Evolutionary conservation across 1,284 basidiomycete genomes (phyloP), one percentile per base, ranked within the genome.

Genomic region (Rhodotorula glutinis): DNA sequence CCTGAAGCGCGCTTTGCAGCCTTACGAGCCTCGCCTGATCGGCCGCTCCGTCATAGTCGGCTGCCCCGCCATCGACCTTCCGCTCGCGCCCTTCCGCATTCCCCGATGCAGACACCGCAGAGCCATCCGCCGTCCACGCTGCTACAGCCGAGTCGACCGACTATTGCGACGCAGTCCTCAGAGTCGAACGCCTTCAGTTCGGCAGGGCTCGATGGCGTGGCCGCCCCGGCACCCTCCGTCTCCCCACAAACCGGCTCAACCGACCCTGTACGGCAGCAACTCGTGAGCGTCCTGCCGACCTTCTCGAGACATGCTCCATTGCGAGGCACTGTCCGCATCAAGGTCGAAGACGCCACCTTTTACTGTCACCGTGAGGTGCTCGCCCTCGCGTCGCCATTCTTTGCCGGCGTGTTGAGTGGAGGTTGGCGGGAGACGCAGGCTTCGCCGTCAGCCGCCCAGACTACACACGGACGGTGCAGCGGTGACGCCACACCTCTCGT

Each of bases 351-450:
- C 29, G 29, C 53, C 4, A 27, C 19, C 3, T 72, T 72, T 57
- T 67, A 62, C 43, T 43, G 38, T 16, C 90, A 92, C 78, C 89
- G 89, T 76, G 89, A 92, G 75, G 85, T 92, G 51, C 81, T 92
- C 8, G 87, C 87, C 76, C 91, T 90, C 75, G 87, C 89, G 1
- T 90, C 88, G 8, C 88, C 90, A 0, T 92, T 92, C 81, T 92
- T 92, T 76, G 87, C 90, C 77, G 88, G 88, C 19, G 88, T 89
- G 27, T 80, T 92, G 56, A 88, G 86, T 69, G 90, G 90, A 7
- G 73, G 66, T 5, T 75, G 74, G 74, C 63, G 49, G 23, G 74
- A 75, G 49, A 75, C 71, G 1, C 46, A 47, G 46, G 11, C 33
- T 38, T 38, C 11, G 33, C 33, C 33, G 33, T 38, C 33, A 7